Base-by-base conservation (phyloP, 108 stramenopile species). In the Nitzschia inconspicua region DNA sequence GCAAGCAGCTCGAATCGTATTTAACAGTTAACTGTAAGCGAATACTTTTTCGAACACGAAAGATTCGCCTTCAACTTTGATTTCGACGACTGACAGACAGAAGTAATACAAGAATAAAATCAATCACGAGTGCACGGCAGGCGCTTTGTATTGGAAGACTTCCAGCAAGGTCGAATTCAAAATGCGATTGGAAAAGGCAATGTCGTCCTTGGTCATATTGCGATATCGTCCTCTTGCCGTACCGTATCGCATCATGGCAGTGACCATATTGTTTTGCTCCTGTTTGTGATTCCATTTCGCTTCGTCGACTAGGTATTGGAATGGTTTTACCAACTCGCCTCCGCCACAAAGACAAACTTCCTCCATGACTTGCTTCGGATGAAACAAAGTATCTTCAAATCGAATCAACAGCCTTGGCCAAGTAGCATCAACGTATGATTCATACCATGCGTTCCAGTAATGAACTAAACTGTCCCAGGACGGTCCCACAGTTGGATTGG, bases 301-400 rank as follows among this genome's bases (percentile, higher is more conserved):
- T 25, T 72, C 57, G 22, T 63, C 56, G 13, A 72, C 43, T 14
- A 50, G 13, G 14, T 58, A 58, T 11, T 36, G 24, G 30, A 26
- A 59, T 7, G 36, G 18, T 29, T 6, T 4, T 0, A 20, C 8
- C 27, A 80, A 42, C 23, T 25, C 29, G 1, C 81, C 87, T 2
- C 91, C 91, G 18, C 75, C 79, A 63, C 91, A 92, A 26, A 73
- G 65, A 54, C 85, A 88, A 24, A 88, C 57, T 22, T 60, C 41
- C 46, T 57, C 44, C 35, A 81, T 80, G 14, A 86, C 80, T 34
- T 76, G 39, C 23, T 68, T 53, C 14, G 83, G 77, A 65, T 82
- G 72, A 65, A 88, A 84, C 8, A 84, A 61, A 35, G 87, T 66
- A 63, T 92, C 91, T 62, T 92, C 89, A 52, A 87, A 85, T 31